Evolutionary conservation across 2,329 filamentous ascomycete genomes (phyloP).

Genomic region (Exophiala sp.): DNA sequence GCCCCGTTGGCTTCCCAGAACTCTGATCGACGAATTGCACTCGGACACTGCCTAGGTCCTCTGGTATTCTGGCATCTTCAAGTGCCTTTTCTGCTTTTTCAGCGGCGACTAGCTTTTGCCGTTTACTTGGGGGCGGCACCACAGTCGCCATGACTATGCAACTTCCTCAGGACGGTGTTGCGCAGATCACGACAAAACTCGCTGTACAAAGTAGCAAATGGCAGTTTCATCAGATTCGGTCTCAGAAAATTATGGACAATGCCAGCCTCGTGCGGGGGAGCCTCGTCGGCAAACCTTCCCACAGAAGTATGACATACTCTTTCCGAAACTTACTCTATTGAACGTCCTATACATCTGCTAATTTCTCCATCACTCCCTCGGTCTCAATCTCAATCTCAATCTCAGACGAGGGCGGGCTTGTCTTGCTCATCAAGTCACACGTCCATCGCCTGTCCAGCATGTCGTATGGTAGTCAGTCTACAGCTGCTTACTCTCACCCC

Average conservation of each 20-base stretch:
- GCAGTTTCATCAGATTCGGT: not conserved
- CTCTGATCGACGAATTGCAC: constrained; percentile 84
- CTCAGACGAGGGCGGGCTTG: not conserved
- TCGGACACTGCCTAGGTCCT: constrained; percentile 68
- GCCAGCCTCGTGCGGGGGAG: constrained; percentile 13
- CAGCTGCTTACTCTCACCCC: not conserved
- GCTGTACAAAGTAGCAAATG: too few species aligned
- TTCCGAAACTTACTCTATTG: too few species aligned
- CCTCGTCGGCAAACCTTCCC: constrained; percentile 11
- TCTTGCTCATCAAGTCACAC: not conserved
- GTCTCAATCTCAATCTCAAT: too few species aligned
- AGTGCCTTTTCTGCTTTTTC: constrained; percentile 69
- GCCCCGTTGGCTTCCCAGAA: constrained; percentile 61
- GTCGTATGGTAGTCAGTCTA: constrained; percentile 2
- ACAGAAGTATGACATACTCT: not conserved
- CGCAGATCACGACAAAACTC: not conserved
- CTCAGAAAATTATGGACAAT: constrained; percentile 10
- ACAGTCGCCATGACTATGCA: constrained; percentile 64
- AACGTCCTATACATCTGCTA: too few species aligned
- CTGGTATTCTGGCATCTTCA: constrained; percentile 61
- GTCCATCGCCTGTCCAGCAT: not conserved
- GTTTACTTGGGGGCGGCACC: constrained; percentile 77
- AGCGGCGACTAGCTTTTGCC: constrained; percentile 69
- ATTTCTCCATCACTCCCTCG: not conserved
- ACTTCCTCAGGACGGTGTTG: not conserved